Base-by-base conservation (phyloP, 2,329 filamentous ascomycete species). In the Paraconiothyrium brasiliense region DNA sequence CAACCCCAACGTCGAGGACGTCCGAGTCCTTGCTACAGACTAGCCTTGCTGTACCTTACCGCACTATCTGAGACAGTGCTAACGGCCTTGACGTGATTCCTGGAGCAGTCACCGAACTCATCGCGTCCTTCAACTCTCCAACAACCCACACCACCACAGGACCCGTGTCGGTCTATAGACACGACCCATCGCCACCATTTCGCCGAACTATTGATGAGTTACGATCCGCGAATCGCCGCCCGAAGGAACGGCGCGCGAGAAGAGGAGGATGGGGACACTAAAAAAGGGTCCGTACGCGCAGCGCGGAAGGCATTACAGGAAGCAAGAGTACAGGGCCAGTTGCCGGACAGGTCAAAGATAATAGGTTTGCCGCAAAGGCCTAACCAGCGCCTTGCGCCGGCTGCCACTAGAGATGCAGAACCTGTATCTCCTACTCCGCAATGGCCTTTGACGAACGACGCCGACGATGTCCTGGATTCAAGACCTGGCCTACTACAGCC, bases 401-500 rank as follows among this genome's bases (percentile, higher is more conserved):
- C 66, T 24, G 65, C 65, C 6, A 64, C 35, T 20, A 67, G 64
- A 54, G 63, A 59, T 20, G 59, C 67, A 44, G 57, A 43, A 49
- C 57, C 64, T 24, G 61, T 65, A 5, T 74, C 79, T 10, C 79
- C 79, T 54, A 74, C 76, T 61, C 78, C 79, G 41, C 79, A 82
- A 71, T 84, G 83, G 83, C 82, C 83, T 52, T 73, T 84, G 10
- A 73, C 79, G n/a, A 76, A 79, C 64, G 73, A 76, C 51, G 60
- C 71, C 37, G 63, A 69, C n/a, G 62, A 66, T 39, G 64, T 67
- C 30, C 58, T 68, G 30, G 73, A 70, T 8, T 66, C 71, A 57
- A 70, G 54, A 68, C 77, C 64, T 4, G 62, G 61, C 7, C 58
- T 66, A 10, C 24, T 27, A 37, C 68, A 69, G 44, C 69, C 69